A percentile compares a stretch with the other conserved stretches of the same genome.
Conservation (phyloP, 1,284 basidiomycete species). For the Cryptococcus sp. region DNA sequence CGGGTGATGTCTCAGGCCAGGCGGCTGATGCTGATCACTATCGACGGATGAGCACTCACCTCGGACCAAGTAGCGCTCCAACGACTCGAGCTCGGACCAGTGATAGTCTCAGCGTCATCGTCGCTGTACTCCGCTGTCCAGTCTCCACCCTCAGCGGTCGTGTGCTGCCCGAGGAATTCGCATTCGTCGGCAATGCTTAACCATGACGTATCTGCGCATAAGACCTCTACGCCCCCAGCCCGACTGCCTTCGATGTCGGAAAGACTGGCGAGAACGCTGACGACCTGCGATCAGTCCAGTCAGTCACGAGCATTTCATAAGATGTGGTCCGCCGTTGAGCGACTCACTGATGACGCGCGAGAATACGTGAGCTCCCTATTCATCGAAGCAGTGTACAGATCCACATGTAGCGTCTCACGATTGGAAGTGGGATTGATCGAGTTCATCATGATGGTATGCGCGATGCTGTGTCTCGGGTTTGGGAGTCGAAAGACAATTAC, state of each 20-base stretch:
- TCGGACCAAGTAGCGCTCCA: slow-evolving; percentile 9
- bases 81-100: slow-evolving; percentile 7
- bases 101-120: slow-evolving; percentile 10
- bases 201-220: not conserved
- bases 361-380: slow-evolving; percentile 10
- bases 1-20: not conserved
- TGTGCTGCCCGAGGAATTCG: no score
- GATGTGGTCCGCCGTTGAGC: not conserved
- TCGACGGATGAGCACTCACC: not conserved
- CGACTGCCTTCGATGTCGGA: not conserved
- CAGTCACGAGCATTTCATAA: not conserved
- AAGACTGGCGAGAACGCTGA: not conserved
- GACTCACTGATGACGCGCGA: slow-evolving; percentile 6
- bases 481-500: no score
- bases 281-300: slow-evolving; percentile 2
- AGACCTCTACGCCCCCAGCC: slow-evolving; percentile 1
- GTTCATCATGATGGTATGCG: not conserved
- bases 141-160: not conserved
- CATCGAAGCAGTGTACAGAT: slow-evolving; percentile 3
- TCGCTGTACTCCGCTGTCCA: not conserved
- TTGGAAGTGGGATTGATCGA: not conserved
- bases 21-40: not conserved
- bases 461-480: not conserved
- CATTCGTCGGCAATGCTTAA: no score
- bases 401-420: not conserved